Conservation (phyloP, 2,329 filamentous ascomycete genomes). For the Dactylonectria macrodidyma region DNA sequence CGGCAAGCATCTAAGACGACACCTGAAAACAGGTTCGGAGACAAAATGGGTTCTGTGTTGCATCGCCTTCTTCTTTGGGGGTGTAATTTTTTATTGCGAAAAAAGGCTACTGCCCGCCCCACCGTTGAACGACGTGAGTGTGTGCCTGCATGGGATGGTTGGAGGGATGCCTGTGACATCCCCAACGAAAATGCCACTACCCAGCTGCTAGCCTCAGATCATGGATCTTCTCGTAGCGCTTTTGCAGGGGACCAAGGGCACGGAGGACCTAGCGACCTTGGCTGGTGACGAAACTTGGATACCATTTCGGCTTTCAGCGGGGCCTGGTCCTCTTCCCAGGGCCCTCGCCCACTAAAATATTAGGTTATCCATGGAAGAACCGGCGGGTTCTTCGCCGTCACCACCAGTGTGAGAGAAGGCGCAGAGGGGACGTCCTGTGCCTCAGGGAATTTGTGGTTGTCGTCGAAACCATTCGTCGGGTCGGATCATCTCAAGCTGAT, state of each 20-base stretch:
- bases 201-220: background rate
- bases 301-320: slow-evolving; percentile 1
- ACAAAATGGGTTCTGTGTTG: background rate
- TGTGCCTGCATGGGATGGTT: background rate
- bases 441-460: slow-evolving; percentile 2
- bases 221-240: background rate
- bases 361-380: slow-evolving; percentile 20
- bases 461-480: slow-evolving; percentile 22
- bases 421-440: background rate
- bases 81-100: background rate
- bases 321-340: background rate
- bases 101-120: background rate
- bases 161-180: background rate
- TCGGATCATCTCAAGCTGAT: slow-evolving; percentile 29
- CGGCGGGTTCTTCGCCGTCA: background rate
- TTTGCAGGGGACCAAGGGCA: background rate
- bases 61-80: background rate
- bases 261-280: background rate
- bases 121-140: background rate
- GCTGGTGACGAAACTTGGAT: background rate
- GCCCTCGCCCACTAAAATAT: slow-evolving; percentile 6
- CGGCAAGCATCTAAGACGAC: background rate
- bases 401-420: background rate
- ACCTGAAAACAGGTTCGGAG: background rate
- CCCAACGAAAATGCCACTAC: slow-evolving; percentile 1